These are phyloP conservation scores for Cicer cuneatum DNA, from an alignment of 306 rosid genomes.

Conservation along the genomic window DNA sequence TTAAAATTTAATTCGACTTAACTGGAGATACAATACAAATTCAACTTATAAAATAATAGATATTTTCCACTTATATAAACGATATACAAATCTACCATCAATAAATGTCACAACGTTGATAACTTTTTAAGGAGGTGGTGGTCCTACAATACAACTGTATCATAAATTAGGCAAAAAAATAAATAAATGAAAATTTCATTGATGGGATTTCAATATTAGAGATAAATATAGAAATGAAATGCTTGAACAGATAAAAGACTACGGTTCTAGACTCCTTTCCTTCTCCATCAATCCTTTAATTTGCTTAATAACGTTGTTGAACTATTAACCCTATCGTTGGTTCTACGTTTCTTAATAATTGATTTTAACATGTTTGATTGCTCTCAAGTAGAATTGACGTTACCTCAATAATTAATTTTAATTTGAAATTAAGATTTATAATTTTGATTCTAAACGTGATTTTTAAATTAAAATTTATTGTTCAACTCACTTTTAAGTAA, in stretches of 20 bases:
- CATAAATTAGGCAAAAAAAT: background rate
- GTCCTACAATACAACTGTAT: background rate
- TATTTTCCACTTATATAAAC: background rate
- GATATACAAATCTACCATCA: background rate
- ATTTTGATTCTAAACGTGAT: too few relatives aligned
- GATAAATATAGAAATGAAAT: background rate
- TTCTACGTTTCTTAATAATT: too few relatives aligned
- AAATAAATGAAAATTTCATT: background rate
- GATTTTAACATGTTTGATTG: too few relatives aligned
- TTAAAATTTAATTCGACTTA: too few relatives aligned
- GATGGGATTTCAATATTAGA: background rate
- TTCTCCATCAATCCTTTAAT: too few relatives aligned
- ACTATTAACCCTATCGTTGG: background rate
- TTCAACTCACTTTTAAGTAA: too few relatives aligned
- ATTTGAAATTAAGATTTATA: too few relatives aligned
- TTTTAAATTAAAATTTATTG: too few relatives aligned
- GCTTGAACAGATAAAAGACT: background rate
- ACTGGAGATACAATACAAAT: too few relatives aligned
- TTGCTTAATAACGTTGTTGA: background rate
- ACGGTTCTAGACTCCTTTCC: background rate
- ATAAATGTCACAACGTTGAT: background rate
- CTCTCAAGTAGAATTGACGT: too few relatives aligned
- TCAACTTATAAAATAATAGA: background rate
- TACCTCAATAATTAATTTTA: too few relatives aligned
- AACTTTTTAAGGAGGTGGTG: constrained; percentile 35